A percentile compares a stretch with the other conserved stretches of the same genome.
These are phyloP conservation scores for Beauveria scarabaeidicola DNA, from an alignment of 2,329 filamentous ascomycete genomes.

Conservation along the genomic window DNA sequence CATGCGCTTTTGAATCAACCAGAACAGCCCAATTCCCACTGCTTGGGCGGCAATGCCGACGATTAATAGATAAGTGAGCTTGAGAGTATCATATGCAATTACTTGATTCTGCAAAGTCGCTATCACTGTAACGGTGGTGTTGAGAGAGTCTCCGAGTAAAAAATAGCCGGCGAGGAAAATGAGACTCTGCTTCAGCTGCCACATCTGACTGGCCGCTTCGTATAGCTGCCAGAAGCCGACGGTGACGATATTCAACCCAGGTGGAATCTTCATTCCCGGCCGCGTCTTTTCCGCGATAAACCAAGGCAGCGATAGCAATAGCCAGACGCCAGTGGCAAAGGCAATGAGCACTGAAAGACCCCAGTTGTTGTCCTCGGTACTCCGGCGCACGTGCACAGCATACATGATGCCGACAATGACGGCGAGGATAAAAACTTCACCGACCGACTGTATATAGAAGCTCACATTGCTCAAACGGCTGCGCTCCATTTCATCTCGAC, in stretches of 20 bases:
- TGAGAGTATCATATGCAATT: conserved; percentile 55
- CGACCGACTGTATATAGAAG: conserved; percentile 56
- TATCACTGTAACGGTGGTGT: conserved; percentile 62
- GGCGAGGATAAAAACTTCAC: conserved; percentile 54
- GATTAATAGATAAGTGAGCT: conserved; percentile 57
- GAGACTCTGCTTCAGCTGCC: conserved; percentile 56
- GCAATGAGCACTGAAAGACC: conserved; percentile 57
- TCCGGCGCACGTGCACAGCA: conserved; percentile 49
- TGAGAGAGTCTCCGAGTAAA: conserved; percentile 59
- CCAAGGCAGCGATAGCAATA: conserved; percentile 57
- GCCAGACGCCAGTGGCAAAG: conserved; percentile 56
- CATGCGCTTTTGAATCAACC: conserved; percentile 51
- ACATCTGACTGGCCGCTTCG: conserved; percentile 50
- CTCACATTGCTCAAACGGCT: conserved; percentile 55
- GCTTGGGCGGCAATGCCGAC: conserved; percentile 57
- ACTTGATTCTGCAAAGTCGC: conserved; percentile 56
- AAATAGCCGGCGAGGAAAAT: conserved; percentile 61
- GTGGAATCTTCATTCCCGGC: conserved; percentile 41
- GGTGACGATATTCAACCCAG: conserved; percentile 38
- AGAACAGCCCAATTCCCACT: conserved; percentile 54
- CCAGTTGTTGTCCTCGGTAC: conserved; percentile 55
- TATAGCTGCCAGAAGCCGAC: conserved; percentile 55
- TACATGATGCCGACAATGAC: conserved; percentile 58
- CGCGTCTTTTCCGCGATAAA: conserved; percentile 56
- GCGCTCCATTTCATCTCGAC: conserved; percentile 52